Base-by-base conservation (phyloP, 177 flowering plant genomes). In the Telopea speciosissima region DNA sequence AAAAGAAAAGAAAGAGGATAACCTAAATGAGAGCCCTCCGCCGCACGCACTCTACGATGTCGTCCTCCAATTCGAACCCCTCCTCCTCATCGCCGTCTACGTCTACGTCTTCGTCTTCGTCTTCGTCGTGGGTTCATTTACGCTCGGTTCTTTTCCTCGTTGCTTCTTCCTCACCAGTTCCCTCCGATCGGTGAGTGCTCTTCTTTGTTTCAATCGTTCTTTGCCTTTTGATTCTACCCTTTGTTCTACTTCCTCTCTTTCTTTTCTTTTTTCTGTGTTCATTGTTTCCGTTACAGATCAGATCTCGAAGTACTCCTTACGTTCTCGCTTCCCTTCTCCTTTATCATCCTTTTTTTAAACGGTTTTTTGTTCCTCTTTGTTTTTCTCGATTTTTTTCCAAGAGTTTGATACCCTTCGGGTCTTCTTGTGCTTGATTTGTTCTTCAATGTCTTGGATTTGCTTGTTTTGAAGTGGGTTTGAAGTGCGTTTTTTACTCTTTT, bases 141-240 rank as follows among this genome's bases (percentile, higher is more conserved):
- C 71, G 83, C 56, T 81, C 83, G 66, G 77, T 81, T 31, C 76
- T 81, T n/a, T 75, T 72, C 24, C 74, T 80, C 25, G 92, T 87
- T 52, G 75, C 87, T 63, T 85, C 90, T 40, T 86, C 92, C 62
- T 69, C 77, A 1, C 66, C 78, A 16, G 73, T 74, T 75, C 68
- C 68, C 24, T 25, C 78, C 22, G 78, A 75, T 72, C 70, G 80
- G 82, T 77, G 69, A 74, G 80, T 65, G 23, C 21, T 22, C 25
- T 60, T 61, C 65, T 12, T 71, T n/a, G n/a, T n/a, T n/a, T n/a
- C n/a, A n/a, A n/a, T n/a, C n/a, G n/a, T 60, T 61, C 65, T 12
- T 71, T 26, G 19, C 24, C 25, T 22, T 44, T 8, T 9, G 31
- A 36, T 24, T 26, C 3, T 2, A 10, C 16, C 1, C 42, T 58